Percentiles rank a stretch among this genome's conserved stretches.
Conservation (phyloP, 1,284 basidiomycete genomes). For the Porogramme epimiltina region DNA sequence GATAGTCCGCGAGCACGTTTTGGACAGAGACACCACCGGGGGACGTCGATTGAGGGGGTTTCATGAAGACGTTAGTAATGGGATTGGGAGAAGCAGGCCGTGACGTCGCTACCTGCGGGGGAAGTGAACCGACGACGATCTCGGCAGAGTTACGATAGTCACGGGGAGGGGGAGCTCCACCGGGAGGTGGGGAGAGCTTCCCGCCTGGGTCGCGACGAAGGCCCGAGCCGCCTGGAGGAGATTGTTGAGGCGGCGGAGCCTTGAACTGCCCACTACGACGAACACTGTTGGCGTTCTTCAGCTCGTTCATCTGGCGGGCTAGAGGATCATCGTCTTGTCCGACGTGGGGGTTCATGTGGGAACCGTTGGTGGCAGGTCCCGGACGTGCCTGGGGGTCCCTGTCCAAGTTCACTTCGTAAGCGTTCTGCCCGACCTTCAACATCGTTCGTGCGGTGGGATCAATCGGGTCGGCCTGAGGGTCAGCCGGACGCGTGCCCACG, state of each 20-base stretch:
- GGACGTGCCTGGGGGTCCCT: constrained; percentile 51
- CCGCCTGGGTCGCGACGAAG: constrained; percentile 17
- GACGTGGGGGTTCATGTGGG: constrained; percentile 18
- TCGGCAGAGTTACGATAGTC: constrained; percentile 72
- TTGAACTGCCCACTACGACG: constrained; percentile 52
- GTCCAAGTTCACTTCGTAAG: constrained; percentile 66
- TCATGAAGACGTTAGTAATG: constrained; percentile 77
- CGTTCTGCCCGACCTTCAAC: constrained; percentile 66
- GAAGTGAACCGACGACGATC: constrained; percentile 74
- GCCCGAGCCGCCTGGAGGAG: constrained; percentile 21
- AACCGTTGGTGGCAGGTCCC: constrained; percentile 13
- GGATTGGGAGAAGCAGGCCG: constrained; percentile 75
- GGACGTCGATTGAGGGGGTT: constrained; percentile 43
- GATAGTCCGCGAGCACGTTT: constrained; percentile 78
- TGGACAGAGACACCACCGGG: constrained; percentile 55
- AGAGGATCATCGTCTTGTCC: constrained; percentile 63
- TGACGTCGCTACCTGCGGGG: constrained; percentile 43
- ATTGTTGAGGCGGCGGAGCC: constrained; percentile 41
- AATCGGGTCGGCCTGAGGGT: constrained; percentile 56
- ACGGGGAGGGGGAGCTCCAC: constrained; percentile 24
- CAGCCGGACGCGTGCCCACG: constrained; percentile 34
- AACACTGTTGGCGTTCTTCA: constrained; percentile 39
- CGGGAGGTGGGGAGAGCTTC: constrained; percentile 27
- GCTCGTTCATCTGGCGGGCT: constrained; percentile 50
- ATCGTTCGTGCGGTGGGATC: constrained; percentile 57